Percentiles rank a stretch among this genome's conserved stretches.
phyloP scores from a whole-genome alignment of 768 basidiomycete genomes.

The Collybiopsis confluens region DNA sequence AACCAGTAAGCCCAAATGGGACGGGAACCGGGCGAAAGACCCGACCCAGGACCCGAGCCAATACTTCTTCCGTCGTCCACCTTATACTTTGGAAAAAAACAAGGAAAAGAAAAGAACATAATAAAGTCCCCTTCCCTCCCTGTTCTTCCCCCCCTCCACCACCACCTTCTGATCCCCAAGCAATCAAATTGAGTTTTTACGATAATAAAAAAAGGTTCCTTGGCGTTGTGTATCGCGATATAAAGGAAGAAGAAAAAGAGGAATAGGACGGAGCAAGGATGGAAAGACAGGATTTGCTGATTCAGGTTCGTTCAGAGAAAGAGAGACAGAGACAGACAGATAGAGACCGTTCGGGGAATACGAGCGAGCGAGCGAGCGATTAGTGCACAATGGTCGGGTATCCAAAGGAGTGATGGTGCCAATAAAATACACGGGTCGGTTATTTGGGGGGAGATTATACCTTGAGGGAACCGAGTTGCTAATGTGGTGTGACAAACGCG shows the following conservation, averaged over 20 bases:
- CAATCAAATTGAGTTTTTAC: neutral
- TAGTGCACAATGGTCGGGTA: constrained; percentile 6
- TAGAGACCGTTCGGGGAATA: neutral
- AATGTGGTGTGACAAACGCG: neutral
- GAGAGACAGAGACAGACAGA: neutral
- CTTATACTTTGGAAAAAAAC: no score
- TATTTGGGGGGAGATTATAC: neutral
- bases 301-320: no score
- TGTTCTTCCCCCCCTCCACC: neutral
- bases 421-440: constrained; percentile 3
- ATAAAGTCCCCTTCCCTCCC: neutral
- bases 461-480: neutral
- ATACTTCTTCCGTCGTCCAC: no score
- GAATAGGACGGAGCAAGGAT: neutral
- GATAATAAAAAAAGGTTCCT: neutral
- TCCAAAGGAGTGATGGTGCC: constrained; percentile 8
- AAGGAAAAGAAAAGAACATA: no score
- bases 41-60: no score
- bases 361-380: neutral
- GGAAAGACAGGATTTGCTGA: neutral
- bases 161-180: neutral
- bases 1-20: no score
- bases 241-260: neutral
- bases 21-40: no score
- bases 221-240: constrained; percentile 7